A percentile compares a stretch with the other conserved stretches of the same genome.
These are phyloP conservation scores for Elsinoe fawcettii DNA, from an alignment of 2,329 filamentous ascomycete species.

Conservation along the genomic window DNA sequence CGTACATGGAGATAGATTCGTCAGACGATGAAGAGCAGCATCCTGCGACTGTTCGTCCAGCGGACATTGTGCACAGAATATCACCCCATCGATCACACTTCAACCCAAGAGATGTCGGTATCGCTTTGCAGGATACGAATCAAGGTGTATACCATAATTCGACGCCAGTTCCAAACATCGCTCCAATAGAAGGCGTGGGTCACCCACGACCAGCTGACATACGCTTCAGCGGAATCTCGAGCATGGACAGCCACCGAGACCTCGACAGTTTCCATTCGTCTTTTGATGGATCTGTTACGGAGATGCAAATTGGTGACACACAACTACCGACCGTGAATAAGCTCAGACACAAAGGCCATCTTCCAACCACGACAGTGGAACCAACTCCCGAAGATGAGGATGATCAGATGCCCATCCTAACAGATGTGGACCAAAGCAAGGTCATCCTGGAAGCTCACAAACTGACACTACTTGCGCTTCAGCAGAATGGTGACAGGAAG, in stretches of 20 bases:
- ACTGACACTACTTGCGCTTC: slow-evolving; percentile 28
- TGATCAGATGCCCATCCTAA: slow-evolving; percentile 17
- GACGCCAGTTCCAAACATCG: neutral
- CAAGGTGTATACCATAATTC: neutral
- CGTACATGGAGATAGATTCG: slow-evolving; percentile 30
- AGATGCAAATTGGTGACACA: neutral
- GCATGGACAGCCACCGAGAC: neutral
- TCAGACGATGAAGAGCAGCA: slow-evolving; percentile 22
- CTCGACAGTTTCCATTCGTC: neutral
- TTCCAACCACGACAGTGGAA: neutral
- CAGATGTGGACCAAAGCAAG: slow-evolving; percentile 22
- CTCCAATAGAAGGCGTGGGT: neutral
- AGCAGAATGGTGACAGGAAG: slow-evolving; percentile 23
- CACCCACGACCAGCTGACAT: neutral
- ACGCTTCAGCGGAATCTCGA: neutral
- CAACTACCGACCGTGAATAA: neutral
- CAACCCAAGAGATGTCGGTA: neutral
- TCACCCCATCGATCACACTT: neutral
- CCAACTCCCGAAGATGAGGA: slow-evolving; percentile 12
- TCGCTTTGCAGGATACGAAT: neutral
- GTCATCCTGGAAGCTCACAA: slow-evolving; percentile 27
- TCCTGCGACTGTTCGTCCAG: neutral
- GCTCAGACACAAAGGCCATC: slow-evolving; percentile 4
- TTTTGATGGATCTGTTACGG: slow-evolving; percentile 2
- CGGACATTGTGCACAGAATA: neutral